Evolutionary conservation across 1,139 yeast genomes (phyloP).

Genomic region (Zygotorulaspora mrakii): DNA sequence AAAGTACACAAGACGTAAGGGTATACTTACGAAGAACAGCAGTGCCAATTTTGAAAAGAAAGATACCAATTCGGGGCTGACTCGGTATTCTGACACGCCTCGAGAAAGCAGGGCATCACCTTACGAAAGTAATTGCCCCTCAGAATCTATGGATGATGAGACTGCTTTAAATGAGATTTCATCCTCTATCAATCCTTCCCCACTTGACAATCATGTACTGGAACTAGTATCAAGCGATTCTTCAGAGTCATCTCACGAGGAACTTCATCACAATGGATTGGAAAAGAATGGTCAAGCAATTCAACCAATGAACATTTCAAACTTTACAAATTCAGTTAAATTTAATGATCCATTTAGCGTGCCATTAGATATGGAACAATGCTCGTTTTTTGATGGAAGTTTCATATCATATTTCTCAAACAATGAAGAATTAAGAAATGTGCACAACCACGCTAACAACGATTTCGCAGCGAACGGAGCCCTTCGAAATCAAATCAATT

Average conservation of each 20-base stretch:
- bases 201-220: slow-evolving; percentile 13
- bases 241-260: slow-evolving; percentile 18
- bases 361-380: slow-evolving; percentile 27
- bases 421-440: slow-evolving; percentile 1
- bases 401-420: slow-evolving; percentile 4
- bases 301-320: slow-evolving; percentile 1
- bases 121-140: slow-evolving; percentile 4
- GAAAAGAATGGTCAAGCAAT: slow-evolving; percentile 1
- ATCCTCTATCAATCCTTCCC: slow-evolving; percentile 15
- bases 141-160: slow-evolving; percentile 13
- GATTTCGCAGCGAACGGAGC: slow-evolving; percentile 18
- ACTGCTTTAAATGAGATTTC: slow-evolving; percentile 11
- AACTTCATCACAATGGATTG: slow-evolving; percentile 2
- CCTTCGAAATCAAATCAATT: slow-evolving; percentile 23
- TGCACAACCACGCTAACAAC: background rate
- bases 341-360: slow-evolving; percentile 18
- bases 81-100: slow-evolving; percentile 6
- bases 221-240: slow-evolving; percentile 17
- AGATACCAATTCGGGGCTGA: slow-evolving; percentile 1
- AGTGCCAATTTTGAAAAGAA: slow-evolving; percentile 2
- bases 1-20: slow-evolving; percentile 8
- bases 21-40: background rate
- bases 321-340: slow-evolving; percentile 4
- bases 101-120: slow-evolving; percentile 8
- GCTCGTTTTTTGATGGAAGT: slow-evolving; percentile 12